Evolutionary conservation across 306 rosid genomes (phyloP), one percentile per base, ranked within the genome.

Genomic region (Vigna mungo): DNA sequence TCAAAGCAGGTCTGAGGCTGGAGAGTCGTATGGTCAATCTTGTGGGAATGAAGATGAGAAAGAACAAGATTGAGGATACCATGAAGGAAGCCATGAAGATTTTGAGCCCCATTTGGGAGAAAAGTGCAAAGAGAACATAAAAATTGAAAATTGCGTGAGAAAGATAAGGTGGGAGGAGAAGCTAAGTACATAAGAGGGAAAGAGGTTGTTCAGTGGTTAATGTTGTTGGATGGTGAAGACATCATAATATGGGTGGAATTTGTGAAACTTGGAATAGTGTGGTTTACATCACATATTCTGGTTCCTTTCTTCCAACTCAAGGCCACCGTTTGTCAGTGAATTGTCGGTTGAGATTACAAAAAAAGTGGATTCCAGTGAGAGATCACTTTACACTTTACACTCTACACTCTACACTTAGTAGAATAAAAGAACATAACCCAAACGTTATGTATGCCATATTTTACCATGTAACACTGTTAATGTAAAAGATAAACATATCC

Each of bases 101-200:
- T 78, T 91, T 93, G 84, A 90, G 71, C 48, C 90, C 90, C 98
- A 91, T 93, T 34, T 37, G 82, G 23, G 79, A 73, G 77, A 81
- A 85, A 81, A 82, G 44, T 53, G 69, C 1, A 1, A 14, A 66
- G 43, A 62, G 48, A 75, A 36, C 39, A 39, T 14, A 21, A 25
- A 25, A 23, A 52, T 3, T 30, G 80, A 46, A 32, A 44, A 3
- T 30, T 30, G 34, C 2, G 56, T 78, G 47, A 61, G 63, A 8
- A 30, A 46, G 20, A 15, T 23, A 71, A 44, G 87, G 36, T 36
- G 74, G 74, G 60, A 20, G 18, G 30, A 17, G 37, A 30, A 55
- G 63, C 11, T 44, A 59, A 36, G 59, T 43, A 30, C 20, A 46
- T 43, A 9, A 41, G 43, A 72, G 72, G 25, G 62, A 5, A 73